phyloP scores from a whole-genome alignment of 2,329 filamentous ascomycete species.

The Pseudocercospora pini-densiflorae region DNA sequence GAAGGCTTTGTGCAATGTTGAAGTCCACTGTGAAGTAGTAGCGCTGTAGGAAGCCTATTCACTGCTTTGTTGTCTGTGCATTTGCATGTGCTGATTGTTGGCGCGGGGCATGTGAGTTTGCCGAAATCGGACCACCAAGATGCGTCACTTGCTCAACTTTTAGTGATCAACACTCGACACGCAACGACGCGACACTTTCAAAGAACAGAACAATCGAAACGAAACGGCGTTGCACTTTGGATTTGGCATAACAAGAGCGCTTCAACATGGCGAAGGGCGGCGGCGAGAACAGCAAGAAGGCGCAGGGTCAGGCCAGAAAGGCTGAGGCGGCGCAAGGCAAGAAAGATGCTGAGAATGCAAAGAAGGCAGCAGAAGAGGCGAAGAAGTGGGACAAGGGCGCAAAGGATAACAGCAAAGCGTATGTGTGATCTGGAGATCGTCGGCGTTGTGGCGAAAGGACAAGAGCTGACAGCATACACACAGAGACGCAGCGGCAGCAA shows the following conservation, averaged over 20 bases:
- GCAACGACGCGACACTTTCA: neutral
- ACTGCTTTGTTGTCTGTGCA: neutral
- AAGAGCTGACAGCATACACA: conserved; percentile 16
- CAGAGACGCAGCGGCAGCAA: conserved; percentile 83
- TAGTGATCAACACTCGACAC: neutral
- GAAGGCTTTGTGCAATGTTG: neutral
- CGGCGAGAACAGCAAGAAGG: conserved; percentile 85
- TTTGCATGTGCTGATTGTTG: neutral
- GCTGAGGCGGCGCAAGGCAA: conserved; percentile 85
- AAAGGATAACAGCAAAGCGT: conserved; percentile 90
- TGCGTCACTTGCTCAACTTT: neutral
- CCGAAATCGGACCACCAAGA: neutral
- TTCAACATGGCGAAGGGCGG: conserved; percentile 37
- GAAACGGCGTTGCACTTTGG: neutral
- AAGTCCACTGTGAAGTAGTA: neutral
- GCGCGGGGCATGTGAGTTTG: neutral
- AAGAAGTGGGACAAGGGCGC: conserved; percentile 83
- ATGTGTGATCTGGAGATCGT: conserved; percentile 43
- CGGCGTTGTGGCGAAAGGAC: neutral
- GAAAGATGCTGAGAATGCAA: conserved; percentile 70
- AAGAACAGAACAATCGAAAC: neutral
- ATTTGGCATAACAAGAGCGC: neutral
- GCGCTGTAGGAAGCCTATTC: neutral
- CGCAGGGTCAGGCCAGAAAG: conserved; percentile 86
- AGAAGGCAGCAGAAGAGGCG: conserved; percentile 69